Percentiles rank a stretch among this genome's conserved stretches.
These are phyloP conservation scores for Colletotrichum sp. DNA, from an alignment of 2,329 filamentous ascomycete genomes.

Conservation along the genomic window DNA sequence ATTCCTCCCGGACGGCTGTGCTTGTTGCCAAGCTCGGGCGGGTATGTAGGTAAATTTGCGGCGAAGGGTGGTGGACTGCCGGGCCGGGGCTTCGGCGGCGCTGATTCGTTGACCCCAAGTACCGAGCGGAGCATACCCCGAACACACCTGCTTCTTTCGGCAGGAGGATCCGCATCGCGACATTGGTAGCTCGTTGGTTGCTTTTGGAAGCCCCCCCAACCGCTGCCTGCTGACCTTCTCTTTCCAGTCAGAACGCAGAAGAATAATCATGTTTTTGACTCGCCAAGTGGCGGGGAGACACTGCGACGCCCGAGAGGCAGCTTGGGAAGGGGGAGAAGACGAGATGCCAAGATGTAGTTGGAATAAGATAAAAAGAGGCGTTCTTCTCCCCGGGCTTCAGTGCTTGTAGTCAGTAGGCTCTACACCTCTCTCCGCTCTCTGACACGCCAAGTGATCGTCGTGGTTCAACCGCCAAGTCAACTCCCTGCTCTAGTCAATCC, in stretches of 20 bases:
- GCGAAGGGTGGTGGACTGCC: constrained; percentile 17
- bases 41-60: constrained; percentile 13
- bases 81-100: not conserved
- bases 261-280: not conserved
- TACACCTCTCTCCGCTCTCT: constrained; percentile 2
- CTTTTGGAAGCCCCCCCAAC: not conserved
- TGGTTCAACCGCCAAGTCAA: not conserved
- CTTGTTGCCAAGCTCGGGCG: constrained; percentile 12
- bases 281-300: not conserved
- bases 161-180: constrained; percentile 11
- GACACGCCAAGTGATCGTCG: not conserved
- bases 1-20: not conserved
- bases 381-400: not conserved
- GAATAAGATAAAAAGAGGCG: constrained; percentile 3
- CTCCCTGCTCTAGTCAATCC: not conserved
- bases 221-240: not conserved
- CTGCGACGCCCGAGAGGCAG: not conserved
- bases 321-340: not conserved
- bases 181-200: not conserved
- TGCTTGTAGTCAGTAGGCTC: not conserved
- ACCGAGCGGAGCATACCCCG: not conserved
- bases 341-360: not conserved
- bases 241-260: not conserved
- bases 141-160: constrained; percentile 20
- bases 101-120: constrained; percentile 3